A percentile compares a stretch with the other conserved stretches of the same genome.
Conservation (phyloP, 129 eudicot genomes). For the Tagetes patula region DNA sequence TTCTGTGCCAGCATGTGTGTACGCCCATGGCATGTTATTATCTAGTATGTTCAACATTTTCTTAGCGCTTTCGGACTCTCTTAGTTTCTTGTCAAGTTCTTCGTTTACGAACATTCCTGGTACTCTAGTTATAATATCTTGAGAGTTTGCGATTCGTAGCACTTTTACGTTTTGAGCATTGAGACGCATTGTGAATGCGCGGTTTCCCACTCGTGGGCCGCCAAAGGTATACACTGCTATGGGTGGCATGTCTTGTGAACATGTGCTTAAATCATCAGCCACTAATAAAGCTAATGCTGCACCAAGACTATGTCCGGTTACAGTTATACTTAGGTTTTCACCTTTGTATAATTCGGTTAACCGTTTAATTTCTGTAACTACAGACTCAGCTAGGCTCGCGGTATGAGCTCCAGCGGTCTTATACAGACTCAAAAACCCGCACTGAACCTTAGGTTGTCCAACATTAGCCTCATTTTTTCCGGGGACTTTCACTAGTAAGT, state of each 20-base stretch:
- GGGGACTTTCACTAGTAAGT: slow-evolving; percentile 50
- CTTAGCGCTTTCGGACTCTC: slow-evolving; percentile 39
- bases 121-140: slow-evolving; percentile 81
- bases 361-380: slow-evolving; percentile 55
- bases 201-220: slow-evolving; percentile 92
- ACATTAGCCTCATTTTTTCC: slow-evolving; percentile 15
- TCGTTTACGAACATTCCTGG: slow-evolving; percentile 96
- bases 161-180: slow-evolving; percentile 61
- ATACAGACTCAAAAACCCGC: slow-evolving; percentile 73
- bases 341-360: slow-evolving; percentile 66
- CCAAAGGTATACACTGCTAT: slow-evolving; percentile 91
- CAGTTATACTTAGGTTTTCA: slow-evolving; percentile 68
- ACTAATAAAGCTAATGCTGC: slow-evolving; percentile 89
- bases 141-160: slow-evolving; percentile 63
- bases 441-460: slow-evolving; percentile 66
- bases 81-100: slow-evolving; percentile 59
- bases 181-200: slow-evolving; percentile 55
- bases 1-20: slow-evolving; percentile 75
- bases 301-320: slow-evolving; percentile 97
- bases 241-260: slow-evolving; percentile 54
- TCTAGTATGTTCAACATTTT: slow-evolving; percentile 55
- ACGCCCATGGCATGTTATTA: slow-evolving; percentile 87
- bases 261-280: slow-evolving; percentile 64
- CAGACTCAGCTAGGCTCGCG: slow-evolving; percentile 68
- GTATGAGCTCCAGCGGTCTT: slow-evolving; percentile 63